phyloP scores from a whole-genome alignment of 2,329 filamentous ascomycete genomes.

The Colletotrichum ledebouriae region DNA sequence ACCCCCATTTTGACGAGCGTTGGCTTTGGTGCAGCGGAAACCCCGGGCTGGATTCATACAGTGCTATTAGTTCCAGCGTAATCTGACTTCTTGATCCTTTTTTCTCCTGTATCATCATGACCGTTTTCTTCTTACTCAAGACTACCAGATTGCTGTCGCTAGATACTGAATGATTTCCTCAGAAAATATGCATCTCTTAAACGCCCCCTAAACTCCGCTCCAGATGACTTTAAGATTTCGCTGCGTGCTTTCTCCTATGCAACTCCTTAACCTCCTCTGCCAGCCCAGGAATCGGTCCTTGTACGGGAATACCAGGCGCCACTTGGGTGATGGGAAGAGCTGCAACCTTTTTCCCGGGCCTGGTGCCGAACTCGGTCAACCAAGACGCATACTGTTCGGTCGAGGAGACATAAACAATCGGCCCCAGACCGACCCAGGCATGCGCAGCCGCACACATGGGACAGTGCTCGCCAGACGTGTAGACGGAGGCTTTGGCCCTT shows the following conservation, averaged over 20 bases:
- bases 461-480: conserved; percentile 56
- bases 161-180: too few species aligned
- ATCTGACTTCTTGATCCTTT: too few species aligned
- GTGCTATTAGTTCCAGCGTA: too few species aligned
- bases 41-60: too few species aligned
- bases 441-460: conserved; percentile 55
- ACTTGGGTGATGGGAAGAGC: conserved; percentile 49
- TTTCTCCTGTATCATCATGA: too few species aligned
- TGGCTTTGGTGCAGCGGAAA: too few species aligned
- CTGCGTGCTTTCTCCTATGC: conserved; percentile 42
- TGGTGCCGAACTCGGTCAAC: conserved; percentile 48
- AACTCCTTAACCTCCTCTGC: conserved; percentile 49
- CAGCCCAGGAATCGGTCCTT: conserved; percentile 49
- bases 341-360: conserved; percentile 41
- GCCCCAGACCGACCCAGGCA: conserved; percentile 52
- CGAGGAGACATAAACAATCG: conserved; percentile 52
- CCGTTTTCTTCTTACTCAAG: too few species aligned
- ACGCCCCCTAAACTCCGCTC: not conserved
- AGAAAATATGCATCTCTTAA: too few species aligned
- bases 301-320: conserved; percentile 47
- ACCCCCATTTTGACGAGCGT: too few species aligned
- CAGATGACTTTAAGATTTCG: not conserved
- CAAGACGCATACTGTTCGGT: conserved; percentile 48
- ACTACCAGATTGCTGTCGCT: too few species aligned
- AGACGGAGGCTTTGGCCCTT: conserved; percentile 54